Percentiles rank a stretch among this genome's conserved stretches.
Conservation (phyloP, 163 green algal species). For the Scenedesmus sp. region DNA sequence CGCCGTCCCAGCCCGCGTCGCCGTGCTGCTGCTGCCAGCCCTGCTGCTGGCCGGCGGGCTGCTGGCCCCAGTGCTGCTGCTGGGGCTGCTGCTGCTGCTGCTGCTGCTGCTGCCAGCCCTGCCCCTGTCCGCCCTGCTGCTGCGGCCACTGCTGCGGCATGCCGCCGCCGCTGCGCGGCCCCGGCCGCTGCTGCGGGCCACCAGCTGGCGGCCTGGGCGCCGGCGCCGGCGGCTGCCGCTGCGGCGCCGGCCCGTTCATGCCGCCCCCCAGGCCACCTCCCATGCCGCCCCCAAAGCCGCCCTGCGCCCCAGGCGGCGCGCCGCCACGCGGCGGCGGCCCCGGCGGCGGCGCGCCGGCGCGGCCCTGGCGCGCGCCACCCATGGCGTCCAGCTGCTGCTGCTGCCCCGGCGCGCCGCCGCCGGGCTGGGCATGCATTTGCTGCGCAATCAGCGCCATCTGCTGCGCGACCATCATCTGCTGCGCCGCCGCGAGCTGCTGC, state of each 20-base stretch:
- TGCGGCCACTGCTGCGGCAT: slow-evolving; percentile 15
- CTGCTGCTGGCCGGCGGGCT: slow-evolving; percentile 5
- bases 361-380: neutral
- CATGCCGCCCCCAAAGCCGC: neutral
- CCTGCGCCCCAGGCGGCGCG: no score
- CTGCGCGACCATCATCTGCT: slow-evolving; percentile 9
- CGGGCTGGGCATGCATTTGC: neutral
- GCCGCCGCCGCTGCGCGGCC: neutral
- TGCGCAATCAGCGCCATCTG: no score
- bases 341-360: no score
- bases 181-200: neutral
- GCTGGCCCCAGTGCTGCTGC: neutral
- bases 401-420: neutral
- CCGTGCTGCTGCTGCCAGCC: slow-evolving; percentile 17
- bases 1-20: no score
- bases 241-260: no score
- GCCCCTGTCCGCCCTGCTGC: slow-evolving; percentile 4
- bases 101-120: no score
- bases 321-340: no score
- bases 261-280: neutral
- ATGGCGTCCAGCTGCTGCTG: neutral
- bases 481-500: slow-evolving; percentile 22
- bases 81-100: neutral
- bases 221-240: no score
- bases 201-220: no score